Evolutionary conservation across 768 basidiomycete genomes (phyloP), one percentile per base, ranked within the genome.

Genomic region (Podaxis sp.): DNA sequence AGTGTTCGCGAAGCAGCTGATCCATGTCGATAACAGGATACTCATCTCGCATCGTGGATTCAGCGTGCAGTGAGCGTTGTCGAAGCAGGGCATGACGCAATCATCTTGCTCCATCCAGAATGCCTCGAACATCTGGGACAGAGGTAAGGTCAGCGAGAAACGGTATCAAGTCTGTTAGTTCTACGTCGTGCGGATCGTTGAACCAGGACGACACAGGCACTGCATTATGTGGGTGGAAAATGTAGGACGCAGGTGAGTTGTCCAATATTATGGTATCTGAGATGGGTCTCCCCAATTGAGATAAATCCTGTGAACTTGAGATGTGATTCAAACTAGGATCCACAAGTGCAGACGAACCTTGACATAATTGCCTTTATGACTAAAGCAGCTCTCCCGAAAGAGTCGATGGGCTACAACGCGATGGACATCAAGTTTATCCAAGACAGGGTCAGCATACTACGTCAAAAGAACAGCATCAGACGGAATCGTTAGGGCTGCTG

Each of bases 121-220:
- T 90, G 57, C 90, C 94, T 63, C 96, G 84, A 52, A 98, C 91
- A 70, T 99, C 97, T 57, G 87, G 88, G 18, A 95, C 93, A 46
- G 81, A 78, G 16, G 79, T 85, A 32, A 99, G 81, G 73, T 99
- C 97, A 48, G 90, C 77, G 63, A 99, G 82, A 82, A 99, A 98
- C 46, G 95, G 93, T 65, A 95, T 86, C 57, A 98, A 79, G 75
- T 98, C 96, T 47, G 93, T 97, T 60, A 99, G 83, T 75, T 98
- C 96, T 48, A 94, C 95, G 71, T 98, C 96, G 69, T 98, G 96
- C 18, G 95, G 95, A 75, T 95, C 95, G 75, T 98, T 98, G 79
- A 99, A 99, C 97, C 97, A 99, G 55, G 93, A 95, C 54, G 96
- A 97, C 63, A 99, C 95, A 21, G 97, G 97, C 3, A 98, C 96